Conservation (phyloP, 2,329 filamentous ascomycete genomes). For the Coniochaeta sp. region DNA sequence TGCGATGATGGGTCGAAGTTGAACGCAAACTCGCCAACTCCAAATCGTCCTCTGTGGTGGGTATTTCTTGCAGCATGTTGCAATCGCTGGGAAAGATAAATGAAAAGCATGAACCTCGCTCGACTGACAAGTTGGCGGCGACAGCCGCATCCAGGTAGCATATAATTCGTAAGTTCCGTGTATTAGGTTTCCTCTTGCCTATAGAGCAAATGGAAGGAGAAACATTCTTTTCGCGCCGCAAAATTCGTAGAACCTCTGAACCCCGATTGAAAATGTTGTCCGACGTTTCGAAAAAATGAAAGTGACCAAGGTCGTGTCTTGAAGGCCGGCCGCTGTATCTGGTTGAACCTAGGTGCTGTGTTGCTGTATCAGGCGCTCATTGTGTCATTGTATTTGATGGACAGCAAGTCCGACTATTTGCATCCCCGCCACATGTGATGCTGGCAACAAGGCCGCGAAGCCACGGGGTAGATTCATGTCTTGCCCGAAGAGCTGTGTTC, state of each 20-base stretch:
- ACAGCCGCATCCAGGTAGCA: neutral
- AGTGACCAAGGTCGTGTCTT: neutral
- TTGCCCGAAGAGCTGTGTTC: neutral
- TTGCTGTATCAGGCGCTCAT: neutral
- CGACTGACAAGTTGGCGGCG: neutral
- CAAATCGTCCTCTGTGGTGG: neutral
- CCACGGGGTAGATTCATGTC: neutral
- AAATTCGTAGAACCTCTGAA: neutral
- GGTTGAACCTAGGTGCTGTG: neutral
- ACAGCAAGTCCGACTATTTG: neutral
- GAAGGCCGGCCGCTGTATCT: neutral
- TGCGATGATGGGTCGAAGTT: neutral
- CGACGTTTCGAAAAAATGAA: neutral
- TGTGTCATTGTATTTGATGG: neutral
- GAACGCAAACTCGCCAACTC: neutral
- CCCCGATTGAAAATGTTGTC: neutral
- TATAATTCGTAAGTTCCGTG: neutral
- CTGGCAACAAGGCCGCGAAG: neutral
- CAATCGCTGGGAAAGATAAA: neutral
- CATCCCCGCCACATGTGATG: neutral
- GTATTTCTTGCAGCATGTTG: neutral
- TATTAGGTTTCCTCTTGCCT: neutral
- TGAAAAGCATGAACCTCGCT: neutral
- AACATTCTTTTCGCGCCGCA: neutral
- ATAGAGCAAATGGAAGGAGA: neutral